These are phyloP conservation scores for Alternaria sp. DNA, from an alignment of 2,329 filamentous ascomycete genomes.

Conservation along the genomic window DNA sequence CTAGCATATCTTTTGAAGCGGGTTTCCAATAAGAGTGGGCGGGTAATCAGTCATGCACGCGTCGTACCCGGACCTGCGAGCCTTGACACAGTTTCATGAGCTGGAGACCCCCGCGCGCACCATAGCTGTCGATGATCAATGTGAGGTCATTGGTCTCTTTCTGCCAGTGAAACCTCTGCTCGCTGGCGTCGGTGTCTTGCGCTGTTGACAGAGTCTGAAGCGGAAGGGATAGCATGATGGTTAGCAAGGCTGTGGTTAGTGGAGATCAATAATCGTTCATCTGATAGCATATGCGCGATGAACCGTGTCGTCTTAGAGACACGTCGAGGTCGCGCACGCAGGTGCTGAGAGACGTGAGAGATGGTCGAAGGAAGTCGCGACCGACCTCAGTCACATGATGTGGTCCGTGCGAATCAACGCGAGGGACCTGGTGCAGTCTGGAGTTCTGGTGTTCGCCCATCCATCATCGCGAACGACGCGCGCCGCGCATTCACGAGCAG, in stretches of 20 bases:
- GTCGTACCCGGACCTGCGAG: slow-evolving; percentile 52
- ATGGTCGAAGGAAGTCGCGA: slow-evolving; percentile 22
- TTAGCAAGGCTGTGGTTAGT: slow-evolving; percentile 9
- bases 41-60: slow-evolving; percentile 1
- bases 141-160: slow-evolving; percentile 42
- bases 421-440: slow-evolving; percentile 27
- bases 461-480: slow-evolving; percentile 39
- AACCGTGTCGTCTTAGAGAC: neutral
- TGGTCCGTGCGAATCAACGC: slow-evolving; percentile 18
- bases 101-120: slow-evolving; percentile 32
- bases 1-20: neutral
- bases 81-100: slow-evolving; percentile 52
- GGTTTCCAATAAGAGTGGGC: neutral
- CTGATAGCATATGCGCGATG: neutral
- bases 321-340: neutral
- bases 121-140: slow-evolving; percentile 42
- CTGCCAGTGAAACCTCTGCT: slow-evolving; percentile 44
- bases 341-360: neutral
- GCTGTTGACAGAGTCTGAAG: slow-evolving; percentile 45
- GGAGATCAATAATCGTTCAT: neutral
- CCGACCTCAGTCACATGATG: slow-evolving; percentile 26
- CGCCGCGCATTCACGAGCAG: slow-evolving; percentile 36
- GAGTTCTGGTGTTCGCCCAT: slow-evolving; percentile 42
- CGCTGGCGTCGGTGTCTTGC: slow-evolving; percentile 34
- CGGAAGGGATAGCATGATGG: slow-evolving; percentile 38